Conservation (phyloP, 176 grass and related monocot genomes). For the Hordeum vulgare region DNA sequence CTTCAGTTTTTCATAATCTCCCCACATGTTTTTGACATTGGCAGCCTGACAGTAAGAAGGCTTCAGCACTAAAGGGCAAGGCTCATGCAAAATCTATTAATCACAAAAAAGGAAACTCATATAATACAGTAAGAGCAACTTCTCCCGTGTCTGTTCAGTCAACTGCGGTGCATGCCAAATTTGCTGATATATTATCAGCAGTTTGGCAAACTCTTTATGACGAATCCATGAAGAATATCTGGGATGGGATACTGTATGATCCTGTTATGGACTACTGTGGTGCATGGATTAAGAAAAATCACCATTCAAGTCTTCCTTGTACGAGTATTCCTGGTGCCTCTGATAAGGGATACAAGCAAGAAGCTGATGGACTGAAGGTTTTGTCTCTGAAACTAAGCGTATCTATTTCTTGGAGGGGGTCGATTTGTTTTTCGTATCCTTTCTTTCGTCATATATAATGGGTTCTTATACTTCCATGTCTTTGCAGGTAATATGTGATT, state of each 20-base stretch:
- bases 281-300: constrained; percentile 60
- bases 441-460: constrained; percentile 9
- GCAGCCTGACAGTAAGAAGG: constrained; percentile 36
- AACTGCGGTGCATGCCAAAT: constrained; percentile 24
- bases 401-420: not conserved
- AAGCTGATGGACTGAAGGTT: constrained; percentile 34
- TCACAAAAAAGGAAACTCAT: constrained; percentile 23
- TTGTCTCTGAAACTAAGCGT: not conserved
- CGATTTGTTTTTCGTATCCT: not conserved
- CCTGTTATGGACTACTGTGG: constrained; percentile 56
- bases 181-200: constrained; percentile 46
- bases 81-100: not conserved
- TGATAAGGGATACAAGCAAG: constrained; percentile 27
- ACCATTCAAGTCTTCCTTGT: constrained; percentile 5
- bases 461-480: constrained; percentile 9
- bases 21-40: not conserved
- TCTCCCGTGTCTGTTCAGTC: constrained; percentile 10
- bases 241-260: constrained; percentile 57
- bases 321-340: constrained; percentile 9
- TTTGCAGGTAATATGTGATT: constrained; percentile 42
- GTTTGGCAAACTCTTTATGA: constrained; percentile 54
- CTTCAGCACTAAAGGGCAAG: constrained; percentile 17
- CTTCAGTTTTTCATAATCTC: constrained; percentile 3
- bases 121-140: not conserved
- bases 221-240: constrained; percentile 73